Evolutionary conservation across 2,329 filamentous ascomycete species (phyloP).

Genomic region (Cercospora citrullina): DNA sequence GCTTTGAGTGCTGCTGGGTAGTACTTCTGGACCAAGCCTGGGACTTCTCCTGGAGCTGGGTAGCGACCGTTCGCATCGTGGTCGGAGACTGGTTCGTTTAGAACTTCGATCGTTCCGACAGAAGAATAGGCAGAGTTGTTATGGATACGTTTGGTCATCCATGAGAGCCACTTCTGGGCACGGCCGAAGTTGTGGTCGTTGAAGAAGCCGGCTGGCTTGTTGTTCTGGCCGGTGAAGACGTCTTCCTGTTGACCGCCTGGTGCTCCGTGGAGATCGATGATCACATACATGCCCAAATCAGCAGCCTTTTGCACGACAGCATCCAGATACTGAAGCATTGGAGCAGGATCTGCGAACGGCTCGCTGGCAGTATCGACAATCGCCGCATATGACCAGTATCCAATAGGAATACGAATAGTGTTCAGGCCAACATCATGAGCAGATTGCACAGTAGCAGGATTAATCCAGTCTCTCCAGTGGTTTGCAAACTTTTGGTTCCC

Average conservation of each 20-base stretch:
- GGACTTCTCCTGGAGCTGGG: conserved; percentile 13
- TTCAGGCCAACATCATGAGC: conserved; percentile 19
- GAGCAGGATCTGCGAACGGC: conserved; percentile 8
- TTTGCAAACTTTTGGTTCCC: conserved; percentile 12
- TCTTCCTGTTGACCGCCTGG: conserved; percentile 14
- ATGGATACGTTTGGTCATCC: conserved; percentile 20
- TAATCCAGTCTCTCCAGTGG: conserved; percentile 19
- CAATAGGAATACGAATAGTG: conserved; percentile 17
- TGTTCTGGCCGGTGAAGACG: conserved; percentile 17
- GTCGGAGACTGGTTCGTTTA: conserved; percentile 16
- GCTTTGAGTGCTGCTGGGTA: conserved; percentile 16
- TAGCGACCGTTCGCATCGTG: conserved; percentile 12
- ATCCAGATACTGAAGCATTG: conserved; percentile 14
- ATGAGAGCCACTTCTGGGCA: conserved; percentile 15
- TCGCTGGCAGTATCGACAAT: conserved; percentile 13
- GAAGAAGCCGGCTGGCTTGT: conserved; percentile 17
- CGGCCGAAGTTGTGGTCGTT: conserved; percentile 15
- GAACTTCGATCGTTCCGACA: conserved; percentile 18
- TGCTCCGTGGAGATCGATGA: conserved; percentile 19
- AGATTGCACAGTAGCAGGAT: conserved; percentile 9
- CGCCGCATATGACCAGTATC: conserved; percentile 15
- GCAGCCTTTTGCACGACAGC: conserved; percentile 13
- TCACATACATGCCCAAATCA: conserved; percentile 16
- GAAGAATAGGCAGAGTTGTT: conserved; percentile 13
- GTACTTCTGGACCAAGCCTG: conserved; percentile 7